Evolutionary conservation across 805 yeast species (phyloP), one percentile per base, ranked within the genome.

Genomic region (Hemisphaericaspora nanyangensis): DNA sequence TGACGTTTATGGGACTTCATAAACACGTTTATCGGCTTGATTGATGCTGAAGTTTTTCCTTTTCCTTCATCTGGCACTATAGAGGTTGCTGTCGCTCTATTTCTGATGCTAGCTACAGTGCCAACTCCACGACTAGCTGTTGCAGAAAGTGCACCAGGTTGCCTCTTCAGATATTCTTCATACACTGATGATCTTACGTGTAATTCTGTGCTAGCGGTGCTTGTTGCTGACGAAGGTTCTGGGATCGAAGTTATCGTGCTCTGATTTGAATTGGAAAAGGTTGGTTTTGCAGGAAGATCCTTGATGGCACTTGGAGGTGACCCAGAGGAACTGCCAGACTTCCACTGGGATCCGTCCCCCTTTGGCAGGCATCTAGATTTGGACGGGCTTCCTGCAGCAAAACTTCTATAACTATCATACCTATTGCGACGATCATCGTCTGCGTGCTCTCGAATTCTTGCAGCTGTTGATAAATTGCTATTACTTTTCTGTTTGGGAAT

Each of bases 101-200:
- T 33, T 24, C 35, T 33, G 10, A 33, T 33, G 17, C 17, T 33
- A 20, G 35, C 35, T 13, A 33, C 35, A 11, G 35, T 33, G 11
- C 35, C 35, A 4, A 16, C 15, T 11, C 28, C 29, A n/a, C 28
- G 17, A 8, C 17, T 12, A 16, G 20, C 13, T 13, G 35, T 6
- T 24, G 29, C 18, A 8, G 26, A 22, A 10, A 29, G 15, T n/a
- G 19, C 28, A 32, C 29, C 17, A 12, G 28, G 15, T 17, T 17
- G n/a, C 24, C 29, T 20, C 6, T 33, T 29, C 22, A 18, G 24
- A 16, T 31, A 31, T 17, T 33, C 29, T 10, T 18, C 12, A 26
- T 33, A 33, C 10, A 20, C 4, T 8, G 11, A 22, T 22, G 26
- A 12, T 22, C 11, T 22, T 22, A 8, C 12, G 11, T 8, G 26